Conservation (phyloP, 306 rosid genomes). For the Vigna nakashimae region DNA sequence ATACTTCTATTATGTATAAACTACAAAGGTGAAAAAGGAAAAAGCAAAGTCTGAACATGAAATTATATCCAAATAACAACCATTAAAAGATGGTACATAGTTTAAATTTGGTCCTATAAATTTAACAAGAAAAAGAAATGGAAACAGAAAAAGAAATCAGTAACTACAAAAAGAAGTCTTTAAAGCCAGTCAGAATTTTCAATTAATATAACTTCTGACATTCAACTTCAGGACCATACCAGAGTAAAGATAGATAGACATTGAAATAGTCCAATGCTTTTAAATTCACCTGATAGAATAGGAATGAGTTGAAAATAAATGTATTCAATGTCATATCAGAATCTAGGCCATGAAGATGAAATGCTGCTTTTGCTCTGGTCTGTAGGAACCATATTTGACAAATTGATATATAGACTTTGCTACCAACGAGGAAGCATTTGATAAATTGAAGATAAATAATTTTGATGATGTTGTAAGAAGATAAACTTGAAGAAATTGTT, state of each 20-base stretch:
- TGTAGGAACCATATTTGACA: slow-evolving; percentile 83
- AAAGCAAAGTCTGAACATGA: slow-evolving; percentile 17
- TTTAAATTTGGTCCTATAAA: not conserved
- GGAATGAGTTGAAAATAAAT: slow-evolving; percentile 92
- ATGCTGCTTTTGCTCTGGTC: slow-evolving; percentile 78
- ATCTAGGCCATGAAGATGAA: slow-evolving; percentile 75
- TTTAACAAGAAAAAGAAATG: slow-evolving; percentile 24
- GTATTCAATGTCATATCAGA: slow-evolving; percentile 81
- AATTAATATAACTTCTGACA: slow-evolving; percentile 14
- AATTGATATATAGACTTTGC: slow-evolving; percentile 77
- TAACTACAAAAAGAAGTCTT: not conserved
- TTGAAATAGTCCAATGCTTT: slow-evolving; percentile 31
- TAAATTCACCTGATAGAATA: slow-evolving; percentile 88
- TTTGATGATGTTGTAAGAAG: too few relatives aligned
- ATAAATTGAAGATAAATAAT: too few relatives aligned
- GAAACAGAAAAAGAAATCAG: slow-evolving; percentile 10
- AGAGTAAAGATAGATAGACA: not conserved
- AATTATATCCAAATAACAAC: slow-evolving; percentile 28
- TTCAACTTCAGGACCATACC: slow-evolving; percentile 21
- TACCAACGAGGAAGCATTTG: too few relatives aligned
- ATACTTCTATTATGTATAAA: slow-evolving; percentile 6
- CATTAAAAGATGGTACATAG: not conserved
- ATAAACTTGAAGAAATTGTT: too few relatives aligned
- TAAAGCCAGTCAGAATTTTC: slow-evolving; percentile 11
- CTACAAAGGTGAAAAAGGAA: slow-evolving; percentile 13